phyloP scores from a whole-genome alignment of 768 basidiomycete genomes.

The Collybia sordida region DNA sequence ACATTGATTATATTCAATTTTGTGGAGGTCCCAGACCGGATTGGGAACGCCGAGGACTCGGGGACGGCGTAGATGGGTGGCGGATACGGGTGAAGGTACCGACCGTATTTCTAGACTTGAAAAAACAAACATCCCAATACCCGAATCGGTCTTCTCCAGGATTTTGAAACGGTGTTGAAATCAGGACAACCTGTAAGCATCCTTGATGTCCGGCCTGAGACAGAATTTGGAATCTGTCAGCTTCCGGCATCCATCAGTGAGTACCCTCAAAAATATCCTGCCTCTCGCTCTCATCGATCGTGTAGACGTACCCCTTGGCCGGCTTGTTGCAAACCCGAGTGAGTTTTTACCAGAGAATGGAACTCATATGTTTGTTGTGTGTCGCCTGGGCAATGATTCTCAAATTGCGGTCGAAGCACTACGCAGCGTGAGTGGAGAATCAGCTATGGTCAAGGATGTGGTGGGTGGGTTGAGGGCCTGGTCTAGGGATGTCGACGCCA shows the following conservation, averaged over 20 bases:
- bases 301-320: conserved; percentile 72
- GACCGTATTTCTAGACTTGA: background rate
- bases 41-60: conserved; percentile 59
- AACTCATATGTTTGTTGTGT: conserved; percentile 59
- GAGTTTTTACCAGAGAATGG: conserved; percentile 30
- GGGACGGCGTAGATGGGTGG: conserved; percentile 33
- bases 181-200: conserved; percentile 34
- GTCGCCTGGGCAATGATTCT: conserved; percentile 91
- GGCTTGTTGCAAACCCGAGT: conserved; percentile 63
- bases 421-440: conserved; percentile 29
- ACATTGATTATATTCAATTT: conserved; percentile 81
- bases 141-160: conserved; percentile 11
- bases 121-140: background rate
- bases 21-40: conserved; percentile 76
- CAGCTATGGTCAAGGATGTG: conserved; percentile 57
- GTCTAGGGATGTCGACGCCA: conserved; percentile 68
- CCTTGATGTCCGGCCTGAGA: conserved; percentile 77
- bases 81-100: conserved; percentile 47
- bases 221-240: conserved; percentile 86
- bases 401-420: conserved; percentile 79
- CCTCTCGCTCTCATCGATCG: background rate
- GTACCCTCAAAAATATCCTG: too few relatives aligned
- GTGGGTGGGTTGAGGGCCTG: conserved; percentile 84
- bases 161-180: conserved; percentile 28
- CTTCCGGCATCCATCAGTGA: conserved; percentile 73